Evolutionary conservation across 345 rosid species (phyloP).

Genomic region (Heritiera fomes): DNA sequence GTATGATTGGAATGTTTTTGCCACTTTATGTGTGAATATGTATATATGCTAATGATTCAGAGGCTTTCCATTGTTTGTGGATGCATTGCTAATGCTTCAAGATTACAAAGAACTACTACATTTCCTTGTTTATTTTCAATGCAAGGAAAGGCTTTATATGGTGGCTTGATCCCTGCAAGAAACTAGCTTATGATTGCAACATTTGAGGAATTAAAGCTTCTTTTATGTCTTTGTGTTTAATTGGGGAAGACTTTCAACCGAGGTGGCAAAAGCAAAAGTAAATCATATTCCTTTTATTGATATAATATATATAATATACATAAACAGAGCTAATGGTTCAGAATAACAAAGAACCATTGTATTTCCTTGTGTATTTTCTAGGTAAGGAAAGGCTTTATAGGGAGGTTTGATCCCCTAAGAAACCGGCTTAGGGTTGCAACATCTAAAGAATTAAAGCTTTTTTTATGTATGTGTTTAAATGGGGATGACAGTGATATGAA

Average conservation of each 20-base stretch:
- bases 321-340: not conserved
- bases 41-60: not conserved
- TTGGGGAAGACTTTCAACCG: not conserved
- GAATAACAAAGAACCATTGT: not conserved
- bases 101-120: not conserved
- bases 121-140: not conserved
- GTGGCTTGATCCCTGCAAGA: not conserved
- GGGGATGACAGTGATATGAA: not conserved
- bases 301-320: too few relatives aligned
- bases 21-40: constrained; percentile 2
- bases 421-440: not conserved
- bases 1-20: not conserved
- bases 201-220: not conserved
- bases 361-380: constrained; percentile 4
- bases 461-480: constrained; percentile 9
- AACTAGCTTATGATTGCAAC: not conserved
- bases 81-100: constrained; percentile 4
- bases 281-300: not conserved
- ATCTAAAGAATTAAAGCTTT: not conserved
- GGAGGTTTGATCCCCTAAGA: constrained; percentile 6
- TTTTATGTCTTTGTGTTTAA: not conserved
- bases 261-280: not conserved
- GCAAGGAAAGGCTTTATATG: not conserved
- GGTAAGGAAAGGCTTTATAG: not conserved
- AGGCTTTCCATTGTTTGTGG: not conserved